Conservation (phyloP, 2,329 filamentous ascomycete genomes). For the Venturia carpophila region DNA sequence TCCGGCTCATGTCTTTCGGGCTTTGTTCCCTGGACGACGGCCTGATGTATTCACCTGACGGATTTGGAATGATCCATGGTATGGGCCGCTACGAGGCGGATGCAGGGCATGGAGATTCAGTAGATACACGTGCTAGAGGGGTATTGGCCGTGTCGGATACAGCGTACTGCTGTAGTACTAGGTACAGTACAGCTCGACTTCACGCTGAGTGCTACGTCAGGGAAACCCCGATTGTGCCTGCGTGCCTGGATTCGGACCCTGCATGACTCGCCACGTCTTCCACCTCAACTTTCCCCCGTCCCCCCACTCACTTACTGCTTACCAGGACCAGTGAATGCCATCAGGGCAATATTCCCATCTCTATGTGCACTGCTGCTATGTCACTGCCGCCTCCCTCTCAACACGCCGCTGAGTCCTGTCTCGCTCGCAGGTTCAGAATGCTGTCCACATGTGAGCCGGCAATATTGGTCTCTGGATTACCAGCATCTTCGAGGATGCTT, state of each 20-base stretch:
- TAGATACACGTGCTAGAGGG: background rate
- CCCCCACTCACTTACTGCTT: too few species aligned
- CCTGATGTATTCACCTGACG: background rate
- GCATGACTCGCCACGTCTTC: background rate
- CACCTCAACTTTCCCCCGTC: too few species aligned
- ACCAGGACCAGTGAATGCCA: too few species aligned
- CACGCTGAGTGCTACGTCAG: background rate
- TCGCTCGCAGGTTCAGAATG: too few species aligned
- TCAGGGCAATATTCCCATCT: too few species aligned
- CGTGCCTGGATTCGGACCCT: constrained; percentile 7
- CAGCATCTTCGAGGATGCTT: too few species aligned
- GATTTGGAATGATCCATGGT: background rate
- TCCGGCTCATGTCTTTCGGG: background rate
- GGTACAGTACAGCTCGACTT: too few species aligned
- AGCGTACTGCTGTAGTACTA: background rate
- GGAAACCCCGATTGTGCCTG: background rate
- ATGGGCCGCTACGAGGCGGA: background rate
- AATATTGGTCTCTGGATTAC: too few species aligned
- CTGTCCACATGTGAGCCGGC: too few species aligned
- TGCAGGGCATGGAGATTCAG: background rate
- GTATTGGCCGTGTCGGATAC: background rate
- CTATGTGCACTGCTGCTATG: too few species aligned
- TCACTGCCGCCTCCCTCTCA: too few species aligned
- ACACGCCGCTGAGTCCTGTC: too few species aligned
- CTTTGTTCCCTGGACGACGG: background rate